Evolutionary conservation across 139 green algal genomes (phyloP).

Genomic region (Zygnema cylindricum): DNA sequence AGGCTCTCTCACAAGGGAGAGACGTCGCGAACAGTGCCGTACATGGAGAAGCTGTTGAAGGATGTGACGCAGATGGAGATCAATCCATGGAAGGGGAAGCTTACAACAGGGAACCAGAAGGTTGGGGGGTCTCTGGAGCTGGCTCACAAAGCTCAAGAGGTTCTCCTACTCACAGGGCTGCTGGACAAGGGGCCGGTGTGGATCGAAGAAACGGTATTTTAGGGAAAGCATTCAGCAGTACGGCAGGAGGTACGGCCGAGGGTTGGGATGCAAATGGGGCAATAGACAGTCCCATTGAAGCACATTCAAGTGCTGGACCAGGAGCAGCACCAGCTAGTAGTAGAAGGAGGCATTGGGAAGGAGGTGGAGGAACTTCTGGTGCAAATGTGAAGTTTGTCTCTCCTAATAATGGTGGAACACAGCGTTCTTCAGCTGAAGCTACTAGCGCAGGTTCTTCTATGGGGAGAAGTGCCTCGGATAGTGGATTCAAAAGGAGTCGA

Average conservation of each 20-base stretch:
- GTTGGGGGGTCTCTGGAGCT: background rate
- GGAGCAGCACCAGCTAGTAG: background rate
- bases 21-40: too few species aligned
- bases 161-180: too few species aligned
- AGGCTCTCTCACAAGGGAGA: background rate
- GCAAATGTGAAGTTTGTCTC: background rate
- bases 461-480: background rate
- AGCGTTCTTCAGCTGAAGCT: background rate
- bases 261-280: background rate
- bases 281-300: background rate
- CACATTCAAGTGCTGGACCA: background rate
- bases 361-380: background rate
- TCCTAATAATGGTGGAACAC: background rate
- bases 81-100: background rate
- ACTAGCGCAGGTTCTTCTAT: background rate
- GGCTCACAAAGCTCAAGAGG: background rate
- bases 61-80: background rate
- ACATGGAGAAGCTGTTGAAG: too few species aligned
- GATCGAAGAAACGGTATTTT: too few species aligned
- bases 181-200: too few species aligned
- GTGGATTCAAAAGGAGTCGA: background rate
- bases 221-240: background rate
- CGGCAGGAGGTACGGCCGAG: background rate
- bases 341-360: background rate
- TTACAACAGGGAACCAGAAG: too few species aligned